Conservation (phyloP, 108 stramenopile genomes). For the Ochromonas danica region DNA sequence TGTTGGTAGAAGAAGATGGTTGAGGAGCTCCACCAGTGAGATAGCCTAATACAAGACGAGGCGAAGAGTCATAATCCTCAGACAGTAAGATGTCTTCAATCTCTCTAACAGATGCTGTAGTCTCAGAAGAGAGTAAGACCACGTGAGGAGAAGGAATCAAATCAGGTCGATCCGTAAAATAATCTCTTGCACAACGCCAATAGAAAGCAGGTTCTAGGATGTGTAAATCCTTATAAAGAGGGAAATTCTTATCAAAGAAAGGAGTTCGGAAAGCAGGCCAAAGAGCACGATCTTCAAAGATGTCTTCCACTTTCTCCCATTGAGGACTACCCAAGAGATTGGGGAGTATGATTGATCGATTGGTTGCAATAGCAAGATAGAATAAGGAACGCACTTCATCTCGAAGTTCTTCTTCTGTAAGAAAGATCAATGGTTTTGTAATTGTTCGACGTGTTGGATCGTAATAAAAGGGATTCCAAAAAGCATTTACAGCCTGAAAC, state of each 20-base stretch:
- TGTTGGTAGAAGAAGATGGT: not conserved
- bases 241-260: not conserved
- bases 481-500: slow-evolving; percentile 6
- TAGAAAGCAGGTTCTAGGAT: slow-evolving; percentile 30
- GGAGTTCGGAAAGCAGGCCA: slow-evolving; percentile 4
- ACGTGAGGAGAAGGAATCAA: not conserved
- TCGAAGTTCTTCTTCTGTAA: slow-evolving; percentile 4
- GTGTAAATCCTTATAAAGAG: not conserved
- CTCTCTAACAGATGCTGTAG: not conserved
- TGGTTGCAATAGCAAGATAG: slow-evolving; percentile 20
- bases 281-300: not conserved
- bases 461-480: slow-evolving; percentile 35
- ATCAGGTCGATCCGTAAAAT: not conserved
- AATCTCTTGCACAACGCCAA: slow-evolving; percentile 19
- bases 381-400: slow-evolving; percentile 17
- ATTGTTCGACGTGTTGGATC: slow-evolving; percentile 7
- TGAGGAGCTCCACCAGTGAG: not conserved
- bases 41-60: not conserved
- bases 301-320: not conserved
- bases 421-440: not conserved
- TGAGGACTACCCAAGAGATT: not conserved
- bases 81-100: slow-evolving; percentile 3
- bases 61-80: not conserved
- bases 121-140: not conserved
- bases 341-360: slow-evolving; percentile 20